These are phyloP conservation scores for Mycena crocata DNA, from an alignment of 768 basidiomycete species.

Conservation along the genomic window DNA sequence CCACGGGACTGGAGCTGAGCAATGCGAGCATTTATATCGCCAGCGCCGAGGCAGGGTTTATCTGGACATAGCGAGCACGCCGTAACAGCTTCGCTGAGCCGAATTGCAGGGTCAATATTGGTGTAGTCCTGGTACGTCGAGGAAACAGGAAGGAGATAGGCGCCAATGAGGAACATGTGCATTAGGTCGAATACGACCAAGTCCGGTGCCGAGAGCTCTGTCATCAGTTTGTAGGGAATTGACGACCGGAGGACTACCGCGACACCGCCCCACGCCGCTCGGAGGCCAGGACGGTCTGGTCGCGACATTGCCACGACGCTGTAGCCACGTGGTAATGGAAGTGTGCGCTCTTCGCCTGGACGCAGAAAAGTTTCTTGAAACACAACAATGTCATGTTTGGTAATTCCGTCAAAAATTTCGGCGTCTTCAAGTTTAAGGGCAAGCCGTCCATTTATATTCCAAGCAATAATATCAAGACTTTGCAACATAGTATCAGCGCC, in stretches of 20 bases:
- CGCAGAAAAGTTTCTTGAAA: too few relatives aligned
- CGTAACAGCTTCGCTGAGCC: too few relatives aligned
- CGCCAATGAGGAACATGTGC: neutral
- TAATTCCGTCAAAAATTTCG: too few relatives aligned
- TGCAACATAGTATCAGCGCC: too few relatives aligned
- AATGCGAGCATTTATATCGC: neutral
- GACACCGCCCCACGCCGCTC: neutral
- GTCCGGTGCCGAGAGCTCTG: neutral
- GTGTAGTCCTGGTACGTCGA: neutral
- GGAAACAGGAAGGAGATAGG: neutral
- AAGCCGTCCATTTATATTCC: too few relatives aligned
- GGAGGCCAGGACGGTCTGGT: slow-evolving; percentile 1
- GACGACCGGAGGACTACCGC: neutral
- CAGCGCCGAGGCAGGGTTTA: neutral
- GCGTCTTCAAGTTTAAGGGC: too few relatives aligned
- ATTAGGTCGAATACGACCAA: neutral
- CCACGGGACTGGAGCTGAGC: neutral
- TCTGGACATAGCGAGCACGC: neutral
- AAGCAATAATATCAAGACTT: too few relatives aligned
- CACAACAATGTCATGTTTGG: too few relatives aligned
- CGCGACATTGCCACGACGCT: neutral
- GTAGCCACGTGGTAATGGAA: neutral
- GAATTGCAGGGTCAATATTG: neutral
- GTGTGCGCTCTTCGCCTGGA: slow-evolving; percentile 6
- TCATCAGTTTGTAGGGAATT: neutral